These are phyloP conservation scores for Coelastrella sp. DNA, from an alignment of 139 green algal species.

Conservation along the genomic window DNA sequence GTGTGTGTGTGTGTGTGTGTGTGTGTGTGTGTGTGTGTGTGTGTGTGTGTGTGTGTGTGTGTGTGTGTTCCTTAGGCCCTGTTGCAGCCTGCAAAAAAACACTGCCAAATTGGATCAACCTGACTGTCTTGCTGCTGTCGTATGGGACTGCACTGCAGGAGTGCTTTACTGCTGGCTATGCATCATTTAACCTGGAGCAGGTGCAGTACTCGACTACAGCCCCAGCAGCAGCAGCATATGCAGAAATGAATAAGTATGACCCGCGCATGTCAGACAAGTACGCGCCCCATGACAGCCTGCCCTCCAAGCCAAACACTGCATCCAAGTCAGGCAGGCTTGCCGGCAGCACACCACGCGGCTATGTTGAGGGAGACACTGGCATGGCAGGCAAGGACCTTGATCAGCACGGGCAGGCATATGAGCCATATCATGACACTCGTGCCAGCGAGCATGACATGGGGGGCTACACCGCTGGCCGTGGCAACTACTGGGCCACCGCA, in stretches of 20 bases:
- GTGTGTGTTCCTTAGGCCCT: neutral
- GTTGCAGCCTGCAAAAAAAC: neutral
- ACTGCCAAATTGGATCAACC: neutral
- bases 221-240: neutral
- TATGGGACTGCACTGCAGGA: slow-evolving; percentile 23
- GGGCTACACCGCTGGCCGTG: neutral
- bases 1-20: neutral
- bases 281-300: neutral
- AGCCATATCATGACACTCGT: neutral
- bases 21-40: neutral
- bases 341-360: slow-evolving; percentile 8
- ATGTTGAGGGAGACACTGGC: slow-evolving; percentile 13
- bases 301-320: slow-evolving; percentile 5
- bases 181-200: slow-evolving; percentile 36
- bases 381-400: slow-evolving; percentile 32
- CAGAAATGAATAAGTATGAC: slow-evolving; percentile 44
- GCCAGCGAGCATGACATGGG: slow-evolving; percentile 16
- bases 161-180: slow-evolving; percentile 43
- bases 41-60: neutral
- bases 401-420: slow-evolving; percentile 18
- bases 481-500: slow-evolving; percentile 31
- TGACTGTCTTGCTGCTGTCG: neutral
- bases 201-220: slow-evolving; percentile 46
- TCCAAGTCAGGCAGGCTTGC: slow-evolving; percentile 9
- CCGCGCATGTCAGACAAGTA: slow-evolving; percentile 19